Base-by-base conservation (phyloP, 2,329 filamentous ascomycete species). In the Penicillium expansum region DNA sequence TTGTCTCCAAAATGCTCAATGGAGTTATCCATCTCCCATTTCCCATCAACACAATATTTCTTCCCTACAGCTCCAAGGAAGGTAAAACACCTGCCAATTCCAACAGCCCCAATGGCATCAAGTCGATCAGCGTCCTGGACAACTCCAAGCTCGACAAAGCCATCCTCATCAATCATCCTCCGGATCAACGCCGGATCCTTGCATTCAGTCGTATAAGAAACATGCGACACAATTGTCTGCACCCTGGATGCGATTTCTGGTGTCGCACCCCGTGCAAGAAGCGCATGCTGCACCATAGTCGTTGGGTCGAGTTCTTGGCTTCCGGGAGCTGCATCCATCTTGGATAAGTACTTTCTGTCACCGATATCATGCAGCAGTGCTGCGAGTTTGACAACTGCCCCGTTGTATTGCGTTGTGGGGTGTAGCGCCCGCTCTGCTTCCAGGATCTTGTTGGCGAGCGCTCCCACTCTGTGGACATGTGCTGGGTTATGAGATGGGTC, bases 121-220 rank as follows among this genome's bases (percentile, higher is more conserved):
- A 97, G 79, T 7, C 92, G 82, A 77, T 97, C 93, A 4, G 92
- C 92, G 73, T 97, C 93, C 76, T 97, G 92, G 32, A 97, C 91
- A 47, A 96, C 84, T 0, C 85, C 92, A 33, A 94, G 78, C 72
- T 94, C 91, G 1, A 90, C 90, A 70, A 89, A 79, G 4, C 69
- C 69, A 7, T 68, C 65, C 30, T 76, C 69, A 6, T 70, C 71
- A n/a, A 95, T 78, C n/a, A 92, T 78, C 1, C 76, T 73, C n/a
- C 73, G 74, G 9, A 91, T 86, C 13, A 76, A 74, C 6, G 74
- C 76, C 1, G 88, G 87, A 67, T 92, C 80, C n/a, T 67, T 66
- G 48, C 84, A 78, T 74, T 97, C 92, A 62, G 83, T 82, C 3
- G 84, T 87, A 77, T 91, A 96, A 60, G 89, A 91, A 18, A 97